Evolutionary conservation across 139 green algal species (phyloP), one percentile per base, ranked within the genome.

Genomic region (Spirogloea muscicola): DNA sequence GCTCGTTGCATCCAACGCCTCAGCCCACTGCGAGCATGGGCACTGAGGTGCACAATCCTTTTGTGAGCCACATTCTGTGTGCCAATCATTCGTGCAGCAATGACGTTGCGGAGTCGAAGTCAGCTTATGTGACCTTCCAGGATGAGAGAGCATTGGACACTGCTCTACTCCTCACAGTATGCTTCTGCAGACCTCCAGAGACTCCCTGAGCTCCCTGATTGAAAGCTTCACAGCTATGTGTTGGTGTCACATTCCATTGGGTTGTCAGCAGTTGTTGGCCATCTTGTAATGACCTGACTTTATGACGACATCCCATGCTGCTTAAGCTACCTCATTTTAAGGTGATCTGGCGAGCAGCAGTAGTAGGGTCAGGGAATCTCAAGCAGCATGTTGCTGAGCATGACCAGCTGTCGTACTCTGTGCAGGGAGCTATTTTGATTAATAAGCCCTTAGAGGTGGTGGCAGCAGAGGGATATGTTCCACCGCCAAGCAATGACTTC

Each of bases 391-490:
- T 29, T 25, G 27, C 18, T 29, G 27, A 27, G 27, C 48, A 2
- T 25, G 2, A 27, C 49, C 49, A 25, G 27, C 49, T 29, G 18
- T 16, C 49, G 25, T 16, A 25, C 49, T 59, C 33, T 68, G 41
- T 68, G 59, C 64, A 73, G 64, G 64, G 64, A 63, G 64, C 31
- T 67, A 41, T 73, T 58, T 68, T 73, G 34, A 41, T 73, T 27
- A 41, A 73, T 36, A 33, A 36, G 34, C 41, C 16, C 16, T 38
- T 73, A 3, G 27, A 38, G 5, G 42, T 73, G 18, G 42, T 38
- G 5, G 27, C 42, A 36, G 64, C 64, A 13, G 34, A 38, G 29
- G 64, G 64, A 67, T 68, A 68, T 68, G 5, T 31, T 29, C 59
- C 59, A 40, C 59, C 59, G 31, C 52, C 52, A 62, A 5, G 52